Percentiles rank a stretch among this genome's conserved stretches.
Conservation (phyloP, 805 yeast genomes). For the Yarrowia osloensis region DNA sequence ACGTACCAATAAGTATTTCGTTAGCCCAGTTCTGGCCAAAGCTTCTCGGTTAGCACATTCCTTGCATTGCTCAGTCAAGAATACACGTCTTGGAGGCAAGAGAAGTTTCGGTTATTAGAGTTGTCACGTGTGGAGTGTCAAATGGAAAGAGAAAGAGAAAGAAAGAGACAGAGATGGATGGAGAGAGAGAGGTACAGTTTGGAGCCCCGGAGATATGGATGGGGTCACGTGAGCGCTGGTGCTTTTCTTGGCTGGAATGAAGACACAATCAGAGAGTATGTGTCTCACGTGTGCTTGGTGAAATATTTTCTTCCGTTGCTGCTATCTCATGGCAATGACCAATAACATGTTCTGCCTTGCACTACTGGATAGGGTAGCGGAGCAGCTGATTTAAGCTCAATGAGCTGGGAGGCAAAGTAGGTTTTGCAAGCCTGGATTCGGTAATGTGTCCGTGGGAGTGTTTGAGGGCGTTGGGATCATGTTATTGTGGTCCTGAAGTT, state of each 20-base stretch:
- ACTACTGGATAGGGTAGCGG: conserved; percentile 27
- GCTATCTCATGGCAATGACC: neutral
- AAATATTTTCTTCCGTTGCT: neutral
- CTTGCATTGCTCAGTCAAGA: neutral
- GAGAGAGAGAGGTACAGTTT: neutral
- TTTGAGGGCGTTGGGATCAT: too few relatives aligned
- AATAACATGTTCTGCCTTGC: conserved; percentile 5
- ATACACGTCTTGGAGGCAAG: conserved; percentile 14
- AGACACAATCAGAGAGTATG: too few relatives aligned
- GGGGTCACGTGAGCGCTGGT: neutral
- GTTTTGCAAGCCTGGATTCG: conserved; percentile 12
- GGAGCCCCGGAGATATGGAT: too few relatives aligned
- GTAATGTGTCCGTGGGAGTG: neutral
- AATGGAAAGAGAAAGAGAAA: neutral
- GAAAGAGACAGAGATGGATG: neutral
- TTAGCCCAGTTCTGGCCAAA: neutral
- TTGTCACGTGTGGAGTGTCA: neutral
- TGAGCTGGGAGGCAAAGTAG: conserved; percentile 8
- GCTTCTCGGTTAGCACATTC: neutral
- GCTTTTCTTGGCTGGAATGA: too few relatives aligned
- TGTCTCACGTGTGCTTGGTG: neutral
- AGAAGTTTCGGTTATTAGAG: conserved; percentile 16
- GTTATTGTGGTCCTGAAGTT: neutral
- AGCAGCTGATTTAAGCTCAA: conserved; percentile 7
- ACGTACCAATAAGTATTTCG: neutral